Percentiles rank a stretch among this genome's conserved stretches.
These are phyloP conservation scores for Curvularia hawaiiensis DNA, from an alignment of 2,329 filamentous ascomycete species.

Conservation along the genomic window DNA sequence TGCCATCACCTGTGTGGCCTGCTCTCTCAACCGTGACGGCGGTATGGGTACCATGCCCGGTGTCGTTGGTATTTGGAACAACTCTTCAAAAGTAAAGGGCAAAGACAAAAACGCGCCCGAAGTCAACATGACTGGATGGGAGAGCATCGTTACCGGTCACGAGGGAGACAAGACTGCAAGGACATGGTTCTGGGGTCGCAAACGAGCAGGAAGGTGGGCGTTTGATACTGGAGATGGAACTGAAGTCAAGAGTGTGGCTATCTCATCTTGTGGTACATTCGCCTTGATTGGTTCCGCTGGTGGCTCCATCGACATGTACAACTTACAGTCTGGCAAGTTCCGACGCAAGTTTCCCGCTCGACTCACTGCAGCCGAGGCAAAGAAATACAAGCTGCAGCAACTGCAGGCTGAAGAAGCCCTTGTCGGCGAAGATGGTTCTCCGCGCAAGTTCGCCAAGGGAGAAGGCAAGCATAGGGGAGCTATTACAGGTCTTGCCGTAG, in stretches of 20 bases:
- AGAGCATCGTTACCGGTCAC: conserved; percentile 94
- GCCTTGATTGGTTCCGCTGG: conserved; percentile 83
- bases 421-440: conserved; percentile 20
- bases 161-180: conserved; percentile 81
- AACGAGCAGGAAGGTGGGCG: conserved; percentile 89
- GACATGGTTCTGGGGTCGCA: conserved; percentile 98
- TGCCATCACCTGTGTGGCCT: conserved; percentile 89
- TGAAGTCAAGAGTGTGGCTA: conserved; percentile 82
- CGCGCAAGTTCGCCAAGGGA: conserved; percentile 52
- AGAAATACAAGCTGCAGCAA: conserved; percentile 70
- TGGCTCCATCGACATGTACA: conserved; percentile 92
- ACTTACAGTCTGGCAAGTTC: conserved; percentile 89
- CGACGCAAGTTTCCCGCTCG: conserved; percentile 85
- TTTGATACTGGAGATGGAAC: conserved; percentile 83
- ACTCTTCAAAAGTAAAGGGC: conserved; percentile 65
- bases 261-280: conserved; percentile 93
- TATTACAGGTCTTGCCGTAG: conserved; percentile 85
- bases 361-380: conserved; percentile 77
- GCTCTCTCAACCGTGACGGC: conserved; percentile 90
- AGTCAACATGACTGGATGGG: conserved; percentile 87
- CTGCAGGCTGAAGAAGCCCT: conserved; percentile 60
- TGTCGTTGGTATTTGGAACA: conserved; percentile 82
- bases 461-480: conserved; percentile 78
- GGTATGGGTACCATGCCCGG: conserved; percentile 86
- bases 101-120: conserved; percentile 71